Base-by-base conservation (phyloP, 2,329 filamentous ascomycete species). In the Ophiostoma australiae region DNA sequence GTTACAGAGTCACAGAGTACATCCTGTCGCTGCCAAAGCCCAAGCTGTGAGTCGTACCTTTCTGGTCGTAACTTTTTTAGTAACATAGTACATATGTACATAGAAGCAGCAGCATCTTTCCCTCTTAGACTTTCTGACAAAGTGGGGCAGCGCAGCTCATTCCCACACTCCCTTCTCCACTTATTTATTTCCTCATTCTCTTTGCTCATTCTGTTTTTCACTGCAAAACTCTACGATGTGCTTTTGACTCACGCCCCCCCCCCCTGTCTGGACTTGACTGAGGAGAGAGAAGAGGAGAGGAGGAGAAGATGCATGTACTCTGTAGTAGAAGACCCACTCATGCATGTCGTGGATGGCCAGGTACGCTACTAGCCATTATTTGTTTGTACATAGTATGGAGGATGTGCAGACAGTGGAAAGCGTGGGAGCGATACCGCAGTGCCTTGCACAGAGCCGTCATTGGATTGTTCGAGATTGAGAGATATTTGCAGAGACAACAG, bases 301-400 rank as follows among this genome's bases (percentile, higher is more conserved):
- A 39, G 37, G 11, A 39, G 37, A 39, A 61, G 23, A 41, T 31
- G 27, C 3, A 31, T 31, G 27, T 31, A n/a, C n/a, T 31, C 27
- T 31, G 27, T 31, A 31, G 27, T 31, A 27, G 52, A 55, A 27
- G 69, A 69, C 67, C 70, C 71, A 72, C 72, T 20, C 55, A 52
- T 71, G 61, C 63, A 72, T 55, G 72, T 72, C 70, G 70, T 73
- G 70, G 63, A 71, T 71, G 72, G 70, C 63, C 72, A 72, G 72
- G 70, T 69, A 73, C 72, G 52, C 67, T 68, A 4, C 48, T 63
- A 23, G 20, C 35, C 39, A 66, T 55, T 67, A 6, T 20, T 1
- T 44, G 3, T 44, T 4, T 48, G 11, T 39, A 31, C 27, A 31
- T 31, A 33, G 69, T 41, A 11, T 48, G 35, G 8, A 48, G 44